Evolutionary conservation across 2,329 filamentous ascomycete species (phyloP).

Genomic region (Helicocarpus griseus): DNA sequence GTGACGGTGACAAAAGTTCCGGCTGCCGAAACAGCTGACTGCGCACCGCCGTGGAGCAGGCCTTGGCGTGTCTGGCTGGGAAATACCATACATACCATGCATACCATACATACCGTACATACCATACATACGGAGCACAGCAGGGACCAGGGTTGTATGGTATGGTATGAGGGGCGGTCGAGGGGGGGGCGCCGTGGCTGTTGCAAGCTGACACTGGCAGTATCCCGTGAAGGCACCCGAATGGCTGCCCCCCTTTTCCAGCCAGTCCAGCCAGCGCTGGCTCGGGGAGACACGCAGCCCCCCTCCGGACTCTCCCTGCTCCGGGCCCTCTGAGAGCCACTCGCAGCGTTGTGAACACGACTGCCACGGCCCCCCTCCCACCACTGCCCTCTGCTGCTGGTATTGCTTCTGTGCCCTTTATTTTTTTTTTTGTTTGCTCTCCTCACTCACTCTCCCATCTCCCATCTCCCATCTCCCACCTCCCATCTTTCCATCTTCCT

Average conservation of each 20-base stretch:
- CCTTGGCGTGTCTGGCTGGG: neutral
- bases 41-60: neutral
- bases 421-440: neutral
- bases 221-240: neutral
- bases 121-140: neutral
- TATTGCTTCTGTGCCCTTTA: conserved; percentile 3
- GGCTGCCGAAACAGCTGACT: neutral
- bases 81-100: neutral
- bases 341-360: conserved; percentile 1
- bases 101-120: too few relatives aligned
- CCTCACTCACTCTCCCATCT: conserved; percentile 3
- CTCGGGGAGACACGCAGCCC: neutral
- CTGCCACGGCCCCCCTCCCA: conserved; percentile 7
- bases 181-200: neutral
- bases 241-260: neutral
- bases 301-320: neutral
- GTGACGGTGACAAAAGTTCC: too few relatives aligned
- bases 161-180: neutral
- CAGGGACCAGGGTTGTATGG: neutral
- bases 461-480: conserved; percentile 3
- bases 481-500: conserved; percentile 6
- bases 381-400: conserved; percentile 2
- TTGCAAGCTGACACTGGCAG: neutral
- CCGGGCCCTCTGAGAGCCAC: neutral
- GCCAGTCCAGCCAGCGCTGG: neutral